phyloP scores from a whole-genome alignment of 495 filamentous ascomycete genomes.

The Hypoxylon crocopeplum region DNA sequence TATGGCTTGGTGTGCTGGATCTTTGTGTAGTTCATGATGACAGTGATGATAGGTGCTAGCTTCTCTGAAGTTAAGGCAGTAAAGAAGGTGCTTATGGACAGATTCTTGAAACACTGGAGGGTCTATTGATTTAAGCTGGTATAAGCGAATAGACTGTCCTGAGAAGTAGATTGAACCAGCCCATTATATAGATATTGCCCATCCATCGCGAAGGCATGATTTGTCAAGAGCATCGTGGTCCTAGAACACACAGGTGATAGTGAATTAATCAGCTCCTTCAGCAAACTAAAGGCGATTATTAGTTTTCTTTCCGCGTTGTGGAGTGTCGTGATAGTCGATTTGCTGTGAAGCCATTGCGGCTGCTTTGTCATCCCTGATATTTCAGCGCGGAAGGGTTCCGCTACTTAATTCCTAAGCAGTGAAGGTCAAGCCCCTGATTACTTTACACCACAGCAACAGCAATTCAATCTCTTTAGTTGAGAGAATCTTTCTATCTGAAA shows the following conservation, averaged over 20 bases:
- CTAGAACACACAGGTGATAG: too few species aligned
- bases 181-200: not conserved
- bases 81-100: not conserved
- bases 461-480: not conserved
- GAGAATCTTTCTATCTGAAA: not conserved
- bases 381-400: slow-evolving; percentile 12
- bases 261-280: not conserved
- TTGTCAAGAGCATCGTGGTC: not conserved
- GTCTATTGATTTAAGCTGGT: not conserved
- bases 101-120: too few species aligned
- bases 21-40: slow-evolving; percentile 35
- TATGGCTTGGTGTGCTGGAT: slow-evolving; percentile 47
- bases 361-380: slow-evolving; percentile 16
- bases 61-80: too few species aligned
- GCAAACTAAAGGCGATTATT: not conserved
- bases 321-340: not conserved
- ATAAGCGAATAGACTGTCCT: not conserved
- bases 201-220: not conserved
- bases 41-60: too few species aligned
- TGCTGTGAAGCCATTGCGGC: not conserved
- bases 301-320: not conserved
- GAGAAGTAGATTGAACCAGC: not conserved
- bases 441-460: not conserved
- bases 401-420: not conserved
- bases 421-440: not conserved